Base-by-base conservation (phyloP, 2,329 filamentous ascomycete genomes). In the Hypoxylon sp. region DNA sequence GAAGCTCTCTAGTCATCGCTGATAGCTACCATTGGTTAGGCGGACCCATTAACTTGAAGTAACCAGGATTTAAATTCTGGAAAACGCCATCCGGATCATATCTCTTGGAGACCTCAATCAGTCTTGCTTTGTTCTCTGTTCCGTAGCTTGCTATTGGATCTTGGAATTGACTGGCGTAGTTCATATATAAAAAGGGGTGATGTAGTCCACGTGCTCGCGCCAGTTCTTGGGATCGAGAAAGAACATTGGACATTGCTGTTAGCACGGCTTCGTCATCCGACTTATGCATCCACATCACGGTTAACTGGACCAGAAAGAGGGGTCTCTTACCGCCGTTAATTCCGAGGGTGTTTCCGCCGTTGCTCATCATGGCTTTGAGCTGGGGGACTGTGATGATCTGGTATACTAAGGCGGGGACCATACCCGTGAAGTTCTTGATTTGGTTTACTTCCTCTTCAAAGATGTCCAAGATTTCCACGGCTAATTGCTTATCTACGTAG, bases 81-180 rank as follows among this genome's bases (percentile, higher is more conserved):
- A 80, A 82, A 3, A 82, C 74, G 3, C 74, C 70, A 1, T 75
- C 31, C 0, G 80, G 78, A 60, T 84, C 81, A 37, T 82, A 83
- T 54, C 80, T 80, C n/a, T 72, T 63, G 1, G 75, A 69, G 8
- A 81, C 66, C 0, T 65, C 60, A 47, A 72, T 67, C 24, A 84
- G 59, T 29, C 73, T 78, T 3, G 72, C 74, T 44, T 82, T 66
- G 17, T 82, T 85, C 1, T 77, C 74, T 1, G 71, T 33, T 0
- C 84, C 83, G 55, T 85, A 86, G 10, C 78, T 73, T 0, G 70
- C 26, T 22, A 85, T 75, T 0, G 83, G 80, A 26, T 82, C 72
- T 68, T 86, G 82, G 26, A 76, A 76, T 37, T 75, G 72, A 8
- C 79, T 78, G 0, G 83, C 83, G 59, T 86, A 86, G 71, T 86